Base-by-base conservation (phyloP, 2,329 filamentous ascomycete genomes). In the Ustulina deusta region DNA sequence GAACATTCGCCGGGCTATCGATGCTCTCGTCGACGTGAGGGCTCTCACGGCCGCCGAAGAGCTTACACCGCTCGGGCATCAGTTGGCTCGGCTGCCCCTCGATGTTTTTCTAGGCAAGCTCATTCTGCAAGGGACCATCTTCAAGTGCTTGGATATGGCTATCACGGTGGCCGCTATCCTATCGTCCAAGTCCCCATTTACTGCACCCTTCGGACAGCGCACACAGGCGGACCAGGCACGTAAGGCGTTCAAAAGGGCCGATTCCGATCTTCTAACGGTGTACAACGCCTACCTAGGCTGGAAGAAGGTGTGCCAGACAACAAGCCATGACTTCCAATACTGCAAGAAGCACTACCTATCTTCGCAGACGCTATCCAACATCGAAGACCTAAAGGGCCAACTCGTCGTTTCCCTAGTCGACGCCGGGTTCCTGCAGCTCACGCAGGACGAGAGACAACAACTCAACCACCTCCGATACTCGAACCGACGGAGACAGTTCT, bases 31-130 rank as follows among this genome's bases (percentile, higher is more conserved):
- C 49, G 96, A 99, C 76, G 96, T 97, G 17, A 92, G 94, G 68
- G 96, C 96, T 3, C 83, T 99, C 59, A 97, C 94, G 0, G 79
- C 87, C 11, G 81, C 84, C 2, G 96, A 99, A 79, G 92, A 95
- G 59, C 83, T 99, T 48, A 99, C 96, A 0, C 89, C 93, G 1
- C 85, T 99, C 17, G 96, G 96, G 4, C 85, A 89, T 49, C 94
- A 97, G 77, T 86, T 99, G 34, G 94, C 96, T 1, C 92, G 93
- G 69, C 81, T 99, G 7, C 96, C 96, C 0, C 83, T 99, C 1
- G 96, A 99, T 77, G 95, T 97, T 11, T 97, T 97, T 79, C 85
- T 99, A 0, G 95, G 95, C 20, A 99, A 99, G 78, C 86, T 99
- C 42, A 93, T 97, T 52, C 85, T 99, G 4, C 86, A 97, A 40